Conservation (phyloP, 2,329 filamentous ascomycete species). For the Alternaria angustiovoidea region DNA sequence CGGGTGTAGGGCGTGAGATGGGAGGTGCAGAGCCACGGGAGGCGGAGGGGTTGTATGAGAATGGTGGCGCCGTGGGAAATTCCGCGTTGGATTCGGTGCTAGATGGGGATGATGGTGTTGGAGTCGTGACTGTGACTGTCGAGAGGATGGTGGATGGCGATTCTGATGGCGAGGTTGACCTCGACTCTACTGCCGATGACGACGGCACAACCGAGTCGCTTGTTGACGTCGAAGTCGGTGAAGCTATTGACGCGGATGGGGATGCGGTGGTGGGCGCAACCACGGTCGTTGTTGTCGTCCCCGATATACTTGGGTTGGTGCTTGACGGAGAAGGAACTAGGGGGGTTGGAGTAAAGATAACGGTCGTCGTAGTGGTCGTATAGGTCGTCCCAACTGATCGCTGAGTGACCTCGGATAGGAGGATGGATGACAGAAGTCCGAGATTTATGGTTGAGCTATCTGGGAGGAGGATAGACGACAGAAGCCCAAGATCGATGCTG, state of each 20-base stretch:
- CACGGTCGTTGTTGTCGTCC: background rate
- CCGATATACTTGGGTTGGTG: background rate
- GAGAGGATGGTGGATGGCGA: background rate
- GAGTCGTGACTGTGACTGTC: background rate
- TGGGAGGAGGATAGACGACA: constrained; percentile 11
- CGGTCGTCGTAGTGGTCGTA: background rate
- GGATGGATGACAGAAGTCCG: constrained; percentile 12
- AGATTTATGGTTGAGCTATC: constrained; percentile 8
- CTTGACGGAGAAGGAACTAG: background rate
- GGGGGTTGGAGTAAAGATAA: background rate
- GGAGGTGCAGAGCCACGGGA: constrained; percentile 13
- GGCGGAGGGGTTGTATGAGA: constrained; percentile 13
- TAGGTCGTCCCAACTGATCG: background rate
- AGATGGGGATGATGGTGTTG: background rate
- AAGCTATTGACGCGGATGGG: background rate
- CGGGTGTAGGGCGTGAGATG: constrained; percentile 9
- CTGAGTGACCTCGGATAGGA: background rate
- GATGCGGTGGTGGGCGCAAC: background rate
- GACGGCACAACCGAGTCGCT: background rate
- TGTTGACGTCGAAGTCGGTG: background rate
- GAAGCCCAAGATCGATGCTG: constrained; percentile 6
- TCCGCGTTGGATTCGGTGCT: background rate
- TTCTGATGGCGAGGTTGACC: background rate
- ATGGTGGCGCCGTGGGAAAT: constrained; percentile 10
- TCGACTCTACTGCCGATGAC: background rate